Evolutionary conservation across 116 monocot genomes (phyloP).

Genomic region (Phalaenopsis hybrid): DNA sequence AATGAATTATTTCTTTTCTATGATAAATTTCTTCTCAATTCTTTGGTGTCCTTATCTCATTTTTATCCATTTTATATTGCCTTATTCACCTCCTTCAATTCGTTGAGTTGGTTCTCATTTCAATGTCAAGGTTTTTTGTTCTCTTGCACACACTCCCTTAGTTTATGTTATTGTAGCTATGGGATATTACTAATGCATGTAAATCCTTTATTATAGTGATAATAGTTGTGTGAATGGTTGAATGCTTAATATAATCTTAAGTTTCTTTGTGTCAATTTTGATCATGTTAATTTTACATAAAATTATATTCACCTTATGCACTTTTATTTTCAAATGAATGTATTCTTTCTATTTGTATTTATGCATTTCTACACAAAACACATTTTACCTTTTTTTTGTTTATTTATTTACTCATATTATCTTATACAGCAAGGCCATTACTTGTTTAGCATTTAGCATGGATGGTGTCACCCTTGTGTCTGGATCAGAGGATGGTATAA

Average conservation of each 20-base stretch:
- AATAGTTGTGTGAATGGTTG: background rate
- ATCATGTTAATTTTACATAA: background rate
- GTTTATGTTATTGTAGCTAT: background rate
- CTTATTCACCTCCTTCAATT: background rate
- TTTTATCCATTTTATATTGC: background rate
- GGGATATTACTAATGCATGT: background rate
- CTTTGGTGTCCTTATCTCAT: background rate
- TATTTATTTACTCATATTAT: constrained; percentile 1
- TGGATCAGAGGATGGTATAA: constrained; percentile 80
- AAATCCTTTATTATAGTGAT: background rate
- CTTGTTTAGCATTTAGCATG: constrained; percentile 54
- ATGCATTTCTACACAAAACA: background rate
- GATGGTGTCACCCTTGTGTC: constrained; percentile 79
- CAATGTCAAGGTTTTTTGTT: background rate
- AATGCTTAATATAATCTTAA: background rate
- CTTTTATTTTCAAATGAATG: background rate
- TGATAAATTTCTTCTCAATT: background rate
- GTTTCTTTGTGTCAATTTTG: background rate
- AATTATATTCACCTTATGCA: background rate
- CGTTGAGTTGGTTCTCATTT: background rate
- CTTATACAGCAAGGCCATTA: constrained; percentile 56
- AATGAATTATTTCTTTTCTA: background rate
- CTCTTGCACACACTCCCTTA: background rate
- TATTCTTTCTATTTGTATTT: background rate
- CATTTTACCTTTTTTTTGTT: background rate